A percentile compares a stretch with the other conserved stretches of the same genome.
phyloP scores from a whole-genome alignment of 495 filamentous ascomycete species.

The Neurospora sp. region DNA sequence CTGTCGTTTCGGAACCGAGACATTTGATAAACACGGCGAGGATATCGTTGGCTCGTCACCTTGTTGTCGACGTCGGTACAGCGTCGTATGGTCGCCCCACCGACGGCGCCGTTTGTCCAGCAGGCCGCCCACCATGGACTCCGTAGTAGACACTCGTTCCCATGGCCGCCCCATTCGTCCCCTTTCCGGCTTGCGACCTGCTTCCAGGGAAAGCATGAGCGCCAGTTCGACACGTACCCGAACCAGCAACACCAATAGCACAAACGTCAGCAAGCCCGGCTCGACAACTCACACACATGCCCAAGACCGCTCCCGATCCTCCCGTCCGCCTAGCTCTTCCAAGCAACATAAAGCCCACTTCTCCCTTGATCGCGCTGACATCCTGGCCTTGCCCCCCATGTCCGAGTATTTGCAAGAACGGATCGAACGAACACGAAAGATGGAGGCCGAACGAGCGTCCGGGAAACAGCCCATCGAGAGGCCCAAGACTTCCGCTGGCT shows the following conservation, averaged over 20 bases:
- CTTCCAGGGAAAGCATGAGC: constrained; percentile 29
- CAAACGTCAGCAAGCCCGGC: too few relatives aligned
- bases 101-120: constrained; percentile 4
- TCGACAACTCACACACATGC: constrained; percentile 16
- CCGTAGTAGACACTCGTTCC: constrained; percentile 3
- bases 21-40: background rate
- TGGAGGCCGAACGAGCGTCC: constrained; percentile 31
- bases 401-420: constrained; percentile 42
- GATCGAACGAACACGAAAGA: constrained; percentile 38
- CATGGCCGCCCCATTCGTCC: constrained; percentile 18
- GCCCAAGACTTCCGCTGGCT: background rate
- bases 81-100: constrained; percentile 6
- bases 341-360: constrained; percentile 18
- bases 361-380: constrained; percentile 22
- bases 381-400: constrained; percentile 18
- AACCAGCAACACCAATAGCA: constrained; percentile 29
- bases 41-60: background rate
- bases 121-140: constrained; percentile 17
- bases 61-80: background rate
- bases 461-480: background rate
- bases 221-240: constrained; percentile 27
- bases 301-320: constrained; percentile 14
- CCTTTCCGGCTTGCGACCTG: constrained; percentile 20
- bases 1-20: background rate
- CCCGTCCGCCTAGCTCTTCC: constrained; percentile 3